Conservation (phyloP, 192 early-diverging fungal genomes). For the Rhizophagus sp. region DNA sequence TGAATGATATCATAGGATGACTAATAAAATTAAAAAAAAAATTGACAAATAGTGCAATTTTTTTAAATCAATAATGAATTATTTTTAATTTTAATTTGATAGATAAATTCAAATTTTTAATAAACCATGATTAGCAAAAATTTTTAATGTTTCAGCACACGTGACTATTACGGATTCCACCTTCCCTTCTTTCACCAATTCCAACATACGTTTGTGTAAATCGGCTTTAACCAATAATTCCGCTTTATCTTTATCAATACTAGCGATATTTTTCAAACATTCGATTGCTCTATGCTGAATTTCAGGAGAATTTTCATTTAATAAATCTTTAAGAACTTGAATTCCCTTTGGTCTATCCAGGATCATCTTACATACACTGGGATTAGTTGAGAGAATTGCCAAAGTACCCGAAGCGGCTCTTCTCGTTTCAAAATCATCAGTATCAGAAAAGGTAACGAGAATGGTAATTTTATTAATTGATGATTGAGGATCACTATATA, state of each 20-base stretch:
- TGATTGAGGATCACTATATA: constrained; percentile 59
- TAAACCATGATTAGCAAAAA: constrained; percentile 45
- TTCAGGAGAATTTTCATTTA: constrained; percentile 57
- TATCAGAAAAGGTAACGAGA: constrained; percentile 81
- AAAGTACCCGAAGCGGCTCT: constrained; percentile 85
- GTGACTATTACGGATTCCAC: constrained; percentile 49
- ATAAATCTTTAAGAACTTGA: constrained; percentile 53
- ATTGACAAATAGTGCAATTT: too few species aligned
- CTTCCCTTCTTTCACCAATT: constrained; percentile 49
- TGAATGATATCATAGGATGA: too few species aligned
- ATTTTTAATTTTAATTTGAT: too few species aligned
- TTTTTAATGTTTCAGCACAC: constrained; percentile 59
- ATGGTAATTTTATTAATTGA: constrained; percentile 67
- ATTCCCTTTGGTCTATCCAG: constrained; percentile 55
- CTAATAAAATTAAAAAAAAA: too few species aligned
- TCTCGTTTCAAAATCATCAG: constrained; percentile 82
- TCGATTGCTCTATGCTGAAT: constrained; percentile 73
- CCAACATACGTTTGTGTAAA: constrained; percentile 47
- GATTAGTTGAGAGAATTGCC: constrained; percentile 71
- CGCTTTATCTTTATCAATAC: constrained; percentile 46
- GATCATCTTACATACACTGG: constrained; percentile 59
- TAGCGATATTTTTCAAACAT: constrained; percentile 67
- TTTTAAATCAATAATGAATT: too few species aligned
- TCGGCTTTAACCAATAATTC: constrained; percentile 49
- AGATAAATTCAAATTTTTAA: not conserved